phyloP scores from a whole-genome alignment of 495 filamentous ascomycete species.

The Trichoderma asperelloides region DNA sequence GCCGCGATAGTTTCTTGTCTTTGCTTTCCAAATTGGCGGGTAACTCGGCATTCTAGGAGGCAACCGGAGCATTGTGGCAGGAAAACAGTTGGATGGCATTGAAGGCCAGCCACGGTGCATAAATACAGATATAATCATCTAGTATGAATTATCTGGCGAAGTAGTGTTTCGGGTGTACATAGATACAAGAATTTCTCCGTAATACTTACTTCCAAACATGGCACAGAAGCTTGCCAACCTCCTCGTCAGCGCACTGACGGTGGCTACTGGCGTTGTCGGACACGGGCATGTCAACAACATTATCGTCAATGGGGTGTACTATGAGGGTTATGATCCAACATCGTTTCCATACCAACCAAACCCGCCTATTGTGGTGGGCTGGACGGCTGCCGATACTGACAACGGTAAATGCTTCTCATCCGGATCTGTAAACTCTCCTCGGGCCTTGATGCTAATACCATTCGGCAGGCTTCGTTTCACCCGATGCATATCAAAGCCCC shows the following conservation, averaged over 20 bases:
- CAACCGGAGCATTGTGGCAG: neutral
- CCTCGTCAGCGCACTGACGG: slow-evolving; percentile 31
- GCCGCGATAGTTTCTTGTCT: neutral
- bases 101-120: neutral
- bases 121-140: slow-evolving; percentile 5
- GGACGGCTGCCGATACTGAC: slow-evolving; percentile 46
- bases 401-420: slow-evolving; percentile 22
- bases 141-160: neutral
- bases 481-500: slow-evolving; percentile 27
- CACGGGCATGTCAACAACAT: slow-evolving; percentile 57
- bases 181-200: slow-evolving; percentile 16
- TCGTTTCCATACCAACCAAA: slow-evolving; percentile 21
- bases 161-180: neutral
- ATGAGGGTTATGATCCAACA: slow-evolving; percentile 41
- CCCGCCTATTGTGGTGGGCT: slow-evolving; percentile 46
- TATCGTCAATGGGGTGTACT: slow-evolving; percentile 45
- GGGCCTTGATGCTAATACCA: neutral
- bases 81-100: neutral
- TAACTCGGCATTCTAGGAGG: neutral
- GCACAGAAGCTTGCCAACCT: slow-evolving; percentile 7
- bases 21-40: neutral
- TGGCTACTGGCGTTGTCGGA: slow-evolving; percentile 42
- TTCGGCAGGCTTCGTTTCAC: slow-evolving; percentile 40
- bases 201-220: neutral
- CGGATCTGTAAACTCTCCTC: neutral